Evolutionary conservation across 2,329 filamentous ascomycete species (phyloP), one percentile per base, ranked within the genome.

Genomic region (Sporothrix inflata): DNA sequence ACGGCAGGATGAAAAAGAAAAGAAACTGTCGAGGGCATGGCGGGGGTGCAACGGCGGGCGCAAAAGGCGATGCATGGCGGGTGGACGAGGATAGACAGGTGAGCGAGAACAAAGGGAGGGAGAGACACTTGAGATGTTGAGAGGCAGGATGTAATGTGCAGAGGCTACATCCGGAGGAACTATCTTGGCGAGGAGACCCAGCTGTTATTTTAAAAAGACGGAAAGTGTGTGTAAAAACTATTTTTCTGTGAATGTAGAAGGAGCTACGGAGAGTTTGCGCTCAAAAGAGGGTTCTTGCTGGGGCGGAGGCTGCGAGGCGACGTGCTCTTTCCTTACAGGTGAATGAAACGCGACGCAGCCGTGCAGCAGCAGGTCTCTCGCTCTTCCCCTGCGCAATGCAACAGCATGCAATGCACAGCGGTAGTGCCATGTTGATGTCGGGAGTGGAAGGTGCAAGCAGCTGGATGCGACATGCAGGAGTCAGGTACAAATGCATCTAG

Each of bases 41-140:
- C 67, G 49, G 49, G 63, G 34, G 16, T 34, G 47, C 42, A 66
- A 49, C 63, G 42, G 42, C 24, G 42, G 24, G 19, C 19, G 42
- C 63, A 66, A 68, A 68, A 47, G 47, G 47, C 30, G 65, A 19
- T 51, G n/a, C 45, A 27, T 53, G 27, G 65, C 30, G 45, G 6
- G 27, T 21, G 30, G 45, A 24, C 45, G 47, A 38, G 60, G 60
- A 63, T 27, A 68, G 65, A 68, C 27, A 53, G 47, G 27, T 68
- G 27, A 49, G 47, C 19, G 30, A 68, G 30, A 49, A 19, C 61
- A 49, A 49, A 49, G 12, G 42, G 40, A 49, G 63, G 42, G 63
- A 49, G 63, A 66, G 24, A 49, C 63, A 66, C 27, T 49, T 16
- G 61, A 66, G 63, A 66, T 66, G 42, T 24, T 49, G 42, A 66